phyloP scores from a whole-genome alignment of 2,329 filamentous ascomycete genomes.

The Penicillium sp. region DNA sequence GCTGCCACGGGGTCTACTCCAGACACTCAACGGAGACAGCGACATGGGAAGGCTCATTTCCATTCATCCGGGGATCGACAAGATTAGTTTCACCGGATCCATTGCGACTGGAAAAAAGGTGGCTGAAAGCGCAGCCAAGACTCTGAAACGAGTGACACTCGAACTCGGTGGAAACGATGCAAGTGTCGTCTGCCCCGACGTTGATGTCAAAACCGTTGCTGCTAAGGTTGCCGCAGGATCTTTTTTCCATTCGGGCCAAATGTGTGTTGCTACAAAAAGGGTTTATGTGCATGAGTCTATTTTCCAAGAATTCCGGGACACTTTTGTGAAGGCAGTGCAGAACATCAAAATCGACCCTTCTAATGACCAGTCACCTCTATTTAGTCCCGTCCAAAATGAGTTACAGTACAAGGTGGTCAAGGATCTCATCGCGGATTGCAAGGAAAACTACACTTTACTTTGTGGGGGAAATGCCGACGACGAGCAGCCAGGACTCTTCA shows the following conservation, averaged over 20 bases:
- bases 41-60: background rate
- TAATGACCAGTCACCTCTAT: background rate
- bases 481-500: background rate
- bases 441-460: background rate
- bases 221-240: background rate
- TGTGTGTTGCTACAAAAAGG: background rate
- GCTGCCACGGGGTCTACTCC: background rate
- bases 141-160: background rate
- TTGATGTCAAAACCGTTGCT: background rate
- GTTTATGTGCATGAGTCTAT: background rate
- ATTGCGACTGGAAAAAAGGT: background rate
- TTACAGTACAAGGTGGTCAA: background rate
- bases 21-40: background rate
- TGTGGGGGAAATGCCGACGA: background rate
- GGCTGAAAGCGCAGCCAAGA: background rate
- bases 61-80: background rate
- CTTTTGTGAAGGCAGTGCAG: background rate
- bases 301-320: background rate
- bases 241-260: background rate
- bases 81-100: background rate
- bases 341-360: background rate
- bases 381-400: background rate
- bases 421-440: background rate
- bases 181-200: background rate
- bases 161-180: background rate